Base-by-base conservation (phyloP, 2,329 filamentous ascomycete species). In the Paecilomyces formosus region DNA sequence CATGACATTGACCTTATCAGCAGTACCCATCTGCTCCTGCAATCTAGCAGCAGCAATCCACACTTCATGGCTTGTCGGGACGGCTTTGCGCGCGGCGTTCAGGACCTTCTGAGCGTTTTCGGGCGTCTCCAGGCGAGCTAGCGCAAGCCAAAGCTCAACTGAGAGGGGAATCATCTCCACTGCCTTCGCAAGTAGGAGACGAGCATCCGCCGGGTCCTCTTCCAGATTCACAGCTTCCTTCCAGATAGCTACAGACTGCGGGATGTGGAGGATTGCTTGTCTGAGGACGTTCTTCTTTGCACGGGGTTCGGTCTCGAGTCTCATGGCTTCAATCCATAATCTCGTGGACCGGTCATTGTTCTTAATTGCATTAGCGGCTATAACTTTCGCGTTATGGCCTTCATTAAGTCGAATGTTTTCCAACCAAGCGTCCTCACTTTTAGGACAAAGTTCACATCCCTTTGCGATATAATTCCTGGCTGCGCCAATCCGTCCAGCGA, bases 191-290 rank as follows among this genome's bases (percentile, higher is more conserved):
- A 99, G 84, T 57, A 99, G 81, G 58, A 99, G 79, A 62, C 88
- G 87, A 3, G 95, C 95, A 76, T 97, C 92, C 30, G 88, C 88
- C 0, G 89, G 85, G 65, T 96, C 88, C 68, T 97, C 93, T 70
- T 97, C 94, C 57, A 97, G 78, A 66, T 97, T 97, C 62, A 99
- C 93, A 4, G 93, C 88, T 71, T 95, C 92, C 72, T 97, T 99
- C 94, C 94, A 99, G n/a, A 99, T 83, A 50, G 90, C 88, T 54
- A 97, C 94, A 0, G 93, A 97, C 69, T 96, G 91, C 0, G 92
- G 92, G 49, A 97, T 89, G 68, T 96, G 88, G 67, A 97, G 90
- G 52, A 99, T 81, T 0, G 94, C 95, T 70, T 95, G 90, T 57
- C 92, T 85, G 33, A 97, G 86, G 7, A 99, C 94, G 69, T 92